A percentile compares a stretch with the other conserved stretches of the same genome.
These are phyloP conservation scores for Pythium chondricola DNA, from an alignment of 352 stramenopile species.

Conservation along the genomic window DNA sequence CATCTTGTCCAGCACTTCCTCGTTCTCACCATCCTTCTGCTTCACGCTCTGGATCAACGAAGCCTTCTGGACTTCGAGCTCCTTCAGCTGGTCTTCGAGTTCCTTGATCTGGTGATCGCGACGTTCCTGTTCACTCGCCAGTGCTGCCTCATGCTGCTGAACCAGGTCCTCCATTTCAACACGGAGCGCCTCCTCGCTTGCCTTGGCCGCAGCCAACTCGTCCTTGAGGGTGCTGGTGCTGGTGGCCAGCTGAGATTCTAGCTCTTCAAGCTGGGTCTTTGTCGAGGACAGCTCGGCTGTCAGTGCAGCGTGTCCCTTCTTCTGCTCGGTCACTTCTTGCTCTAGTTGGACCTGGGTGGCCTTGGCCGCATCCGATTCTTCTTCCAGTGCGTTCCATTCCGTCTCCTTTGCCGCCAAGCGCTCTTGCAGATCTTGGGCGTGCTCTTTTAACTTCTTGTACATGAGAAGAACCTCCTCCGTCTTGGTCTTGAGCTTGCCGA, in stretches of 20 bases:
- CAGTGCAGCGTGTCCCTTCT: not conserved
- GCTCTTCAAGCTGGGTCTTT: not conserved
- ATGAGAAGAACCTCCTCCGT: constrained; percentile 53
- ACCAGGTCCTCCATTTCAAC: too few species aligned
- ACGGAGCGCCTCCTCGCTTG: not conserved
- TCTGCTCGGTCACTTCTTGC: not conserved
- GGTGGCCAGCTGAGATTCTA: constrained; percentile 1
- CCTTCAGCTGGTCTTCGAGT: not conserved
- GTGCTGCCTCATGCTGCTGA: not conserved
- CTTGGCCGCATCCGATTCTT: constrained; percentile 5
- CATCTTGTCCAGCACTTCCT: constrained; percentile 25
- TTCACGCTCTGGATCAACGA: constrained; percentile 10
- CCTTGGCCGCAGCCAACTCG: constrained; percentile 1
- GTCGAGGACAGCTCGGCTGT: constrained; percentile 1
- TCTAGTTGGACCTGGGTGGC: not conserved
- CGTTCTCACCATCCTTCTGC: constrained; percentile 25
- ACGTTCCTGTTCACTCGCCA: not conserved
- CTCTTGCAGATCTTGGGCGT: constrained; percentile 40
- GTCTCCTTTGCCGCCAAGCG: constrained; percentile 23
- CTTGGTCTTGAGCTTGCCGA: constrained; percentile 48
- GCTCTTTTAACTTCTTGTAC: constrained; percentile 53
- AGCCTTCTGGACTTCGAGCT: constrained; percentile 16
- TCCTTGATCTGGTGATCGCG: not conserved
- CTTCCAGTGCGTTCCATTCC: constrained; percentile 8
- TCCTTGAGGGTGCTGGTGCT: not conserved